Conservation (phyloP, 306 rosid genomes). For the Datisca glomerata region DNA sequence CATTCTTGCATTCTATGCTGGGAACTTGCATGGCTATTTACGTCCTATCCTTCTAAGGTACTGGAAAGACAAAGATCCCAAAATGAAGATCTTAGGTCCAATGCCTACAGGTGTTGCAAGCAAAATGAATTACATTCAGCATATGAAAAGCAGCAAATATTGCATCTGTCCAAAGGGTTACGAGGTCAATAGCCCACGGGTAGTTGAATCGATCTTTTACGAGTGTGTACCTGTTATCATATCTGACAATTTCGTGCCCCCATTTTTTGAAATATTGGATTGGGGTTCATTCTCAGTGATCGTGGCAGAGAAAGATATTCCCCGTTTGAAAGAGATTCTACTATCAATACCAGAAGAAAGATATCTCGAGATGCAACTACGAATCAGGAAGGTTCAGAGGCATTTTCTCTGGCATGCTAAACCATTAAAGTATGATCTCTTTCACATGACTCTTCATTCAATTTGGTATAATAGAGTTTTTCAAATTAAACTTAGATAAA, state of each 20-base stretch:
- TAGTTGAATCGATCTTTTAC: conserved; percentile 78
- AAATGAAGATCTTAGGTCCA: conserved; percentile 72
- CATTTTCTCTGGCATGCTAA: conserved; percentile 86
- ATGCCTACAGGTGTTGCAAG: conserved; percentile 71
- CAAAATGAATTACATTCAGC: conserved; percentile 79
- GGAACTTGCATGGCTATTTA: conserved; percentile 76
- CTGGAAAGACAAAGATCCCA: conserved; percentile 80
- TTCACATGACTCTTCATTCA: conserved; percentile 94
- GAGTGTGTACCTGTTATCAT: conserved; percentile 96
- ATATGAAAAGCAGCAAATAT: conserved; percentile 86
- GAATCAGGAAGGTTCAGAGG: conserved; percentile 68
- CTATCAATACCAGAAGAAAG: conserved; percentile 53
- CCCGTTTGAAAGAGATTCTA: conserved; percentile 56
- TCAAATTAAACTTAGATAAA: conserved; percentile 55
- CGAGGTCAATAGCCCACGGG: conserved; percentile 87
- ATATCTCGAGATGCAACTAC: conserved; percentile 69
- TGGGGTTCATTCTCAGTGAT: conserved; percentile 83
- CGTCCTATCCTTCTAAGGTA: conserved; percentile 56
- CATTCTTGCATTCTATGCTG: conserved; percentile 78
- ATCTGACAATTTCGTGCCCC: conserved; percentile 93
- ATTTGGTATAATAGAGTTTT: conserved; percentile 89
- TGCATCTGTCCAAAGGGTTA: conserved; percentile 95
- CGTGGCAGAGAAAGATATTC: conserved; percentile 76
- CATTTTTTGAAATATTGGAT: conserved; percentile 80
- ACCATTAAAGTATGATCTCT: conserved; percentile 77